Evolutionary conservation across 306 rosid genomes (phyloP).

Genomic region (Quercus dentata): DNA sequence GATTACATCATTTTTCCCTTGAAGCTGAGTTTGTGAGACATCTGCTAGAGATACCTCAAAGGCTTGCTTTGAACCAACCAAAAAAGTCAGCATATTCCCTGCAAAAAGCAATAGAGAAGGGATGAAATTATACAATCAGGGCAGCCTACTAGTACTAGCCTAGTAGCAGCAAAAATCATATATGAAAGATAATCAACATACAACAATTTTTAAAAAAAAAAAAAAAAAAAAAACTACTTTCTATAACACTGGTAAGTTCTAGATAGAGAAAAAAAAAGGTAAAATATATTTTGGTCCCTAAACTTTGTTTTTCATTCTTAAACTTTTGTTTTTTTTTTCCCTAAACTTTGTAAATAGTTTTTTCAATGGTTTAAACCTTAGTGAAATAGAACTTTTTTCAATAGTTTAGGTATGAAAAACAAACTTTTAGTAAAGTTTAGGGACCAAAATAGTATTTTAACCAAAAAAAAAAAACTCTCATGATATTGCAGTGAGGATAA

Average conservation of each 20-base stretch:
- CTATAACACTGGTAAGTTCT: neutral
- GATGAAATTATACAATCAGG: neutral
- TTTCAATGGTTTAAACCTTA: too few relatives aligned
- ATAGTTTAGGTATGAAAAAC: too few relatives aligned
- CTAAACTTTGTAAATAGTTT: too few relatives aligned
- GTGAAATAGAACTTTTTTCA: too few relatives aligned
- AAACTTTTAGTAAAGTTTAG: too few relatives aligned
- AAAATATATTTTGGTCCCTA: too few relatives aligned
- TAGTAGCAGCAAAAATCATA: neutral
- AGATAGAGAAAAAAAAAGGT: neutral
- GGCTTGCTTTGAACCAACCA: constrained; percentile 94
- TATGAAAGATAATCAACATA: neutral
- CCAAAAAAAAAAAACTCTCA: neutral
- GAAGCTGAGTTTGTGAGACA: constrained; percentile 92
- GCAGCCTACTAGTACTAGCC: neutral
- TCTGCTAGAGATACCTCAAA: constrained; percentile 98
- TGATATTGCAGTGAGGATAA: neutral
- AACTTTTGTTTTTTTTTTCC: too few relatives aligned
- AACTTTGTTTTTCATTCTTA: too few relatives aligned
- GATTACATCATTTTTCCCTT: constrained; percentile 91
- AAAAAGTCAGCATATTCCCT: constrained; percentile 89
- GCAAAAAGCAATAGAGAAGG: constrained; percentile 25
- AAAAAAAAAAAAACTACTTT: neutral
- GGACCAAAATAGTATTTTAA: too few relatives aligned
- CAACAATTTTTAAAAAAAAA: neutral